Evolutionary conservation across 441 rosid species (phyloP).

Genomic region (Rhodomyrtus psidioides): DNA sequence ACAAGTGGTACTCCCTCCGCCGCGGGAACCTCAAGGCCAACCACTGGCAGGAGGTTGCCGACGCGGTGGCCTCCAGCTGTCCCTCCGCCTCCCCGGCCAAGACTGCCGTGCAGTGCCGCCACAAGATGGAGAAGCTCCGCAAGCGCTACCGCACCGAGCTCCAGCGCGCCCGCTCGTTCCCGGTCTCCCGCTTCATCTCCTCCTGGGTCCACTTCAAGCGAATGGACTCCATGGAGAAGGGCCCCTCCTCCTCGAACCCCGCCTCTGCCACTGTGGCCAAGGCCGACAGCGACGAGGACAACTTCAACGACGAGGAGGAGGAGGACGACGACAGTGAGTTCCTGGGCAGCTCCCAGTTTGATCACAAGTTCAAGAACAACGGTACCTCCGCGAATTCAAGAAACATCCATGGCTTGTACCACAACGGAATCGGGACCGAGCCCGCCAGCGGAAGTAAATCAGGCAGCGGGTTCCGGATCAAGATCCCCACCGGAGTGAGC

Average conservation of each 20-base stretch:
- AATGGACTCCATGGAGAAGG: constrained; percentile 93
- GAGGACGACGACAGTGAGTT: constrained; percentile 19
- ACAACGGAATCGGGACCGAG: constrained; percentile 39
- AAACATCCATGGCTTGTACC: constrained; percentile 44
- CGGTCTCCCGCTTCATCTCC: constrained; percentile 64
- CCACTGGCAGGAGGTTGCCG: constrained; percentile 96
- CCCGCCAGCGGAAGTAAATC: constrained; percentile 22
- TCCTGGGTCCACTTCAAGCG: constrained; percentile 89
- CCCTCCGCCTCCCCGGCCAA: constrained; percentile 59
- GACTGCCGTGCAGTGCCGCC: constrained; percentile 94
- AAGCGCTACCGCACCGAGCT: constrained; percentile 86
- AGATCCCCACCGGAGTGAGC: constrained; percentile 77
- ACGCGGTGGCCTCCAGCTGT: constrained; percentile 45
- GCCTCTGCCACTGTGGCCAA: background rate
- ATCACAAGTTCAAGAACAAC: background rate
- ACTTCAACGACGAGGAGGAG: constrained; percentile 24
- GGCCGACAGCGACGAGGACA: constrained; percentile 28
- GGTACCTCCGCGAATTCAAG: constrained; percentile 33
- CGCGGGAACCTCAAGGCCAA: constrained; percentile 87
- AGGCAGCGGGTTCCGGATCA: constrained; percentile 49
- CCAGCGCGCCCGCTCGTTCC: constrained; percentile 85
- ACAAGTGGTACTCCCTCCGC: constrained; percentile 81
- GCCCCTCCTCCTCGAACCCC: constrained; percentile 27
- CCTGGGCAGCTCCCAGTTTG: background rate
- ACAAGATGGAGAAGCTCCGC: constrained; percentile 98